Evolutionary conservation across 2,329 filamentous ascomycete genomes (phyloP).

Genomic region (Triangularia setosa): DNA sequence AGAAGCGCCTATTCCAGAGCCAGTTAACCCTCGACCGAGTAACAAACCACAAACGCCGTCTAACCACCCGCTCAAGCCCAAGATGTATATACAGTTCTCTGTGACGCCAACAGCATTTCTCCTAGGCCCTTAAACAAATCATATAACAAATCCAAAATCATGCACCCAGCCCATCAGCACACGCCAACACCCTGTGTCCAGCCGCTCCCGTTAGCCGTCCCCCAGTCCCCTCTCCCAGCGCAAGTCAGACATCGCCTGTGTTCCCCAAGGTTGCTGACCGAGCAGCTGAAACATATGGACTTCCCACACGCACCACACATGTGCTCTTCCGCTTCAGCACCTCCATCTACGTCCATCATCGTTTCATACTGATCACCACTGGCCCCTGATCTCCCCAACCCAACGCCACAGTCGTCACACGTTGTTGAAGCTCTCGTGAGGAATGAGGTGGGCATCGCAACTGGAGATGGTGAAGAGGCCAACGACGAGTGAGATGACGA

Average conservation of each 20-base stretch:
- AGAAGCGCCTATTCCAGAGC: not conserved
- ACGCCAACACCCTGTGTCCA: not conserved
- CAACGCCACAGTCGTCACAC: slow-evolving; percentile 52
- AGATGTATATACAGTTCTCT: not conserved
- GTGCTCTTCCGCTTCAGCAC: slow-evolving; percentile 34
- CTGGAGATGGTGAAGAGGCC: slow-evolving; percentile 15
- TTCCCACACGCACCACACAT: slow-evolving; percentile 51
- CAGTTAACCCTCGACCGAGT: not conserved
- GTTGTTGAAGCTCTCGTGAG: slow-evolving; percentile 27
- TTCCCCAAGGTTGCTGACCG: slow-evolving; percentile 54
- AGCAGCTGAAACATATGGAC: slow-evolving; percentile 56
- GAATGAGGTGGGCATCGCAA: not conserved
- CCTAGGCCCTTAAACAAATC: not conserved
- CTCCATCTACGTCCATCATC: slow-evolving; percentile 33
- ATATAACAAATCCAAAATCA: not conserved
- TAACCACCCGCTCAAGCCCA: not conserved
- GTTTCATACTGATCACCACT: slow-evolving; percentile 31
- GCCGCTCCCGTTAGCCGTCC: not conserved
- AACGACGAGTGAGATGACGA: slow-evolving; percentile 28
- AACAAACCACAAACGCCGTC: not conserved
- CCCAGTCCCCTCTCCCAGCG: slow-evolving; percentile 36
- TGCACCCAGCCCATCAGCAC: not conserved
- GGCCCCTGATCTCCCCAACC: slow-evolving; percentile 26
- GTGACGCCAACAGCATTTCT: not conserved
- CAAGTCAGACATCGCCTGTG: slow-evolving; percentile 52